Conservation (phyloP, 2,329 filamentous ascomycete genomes). For the Colletotrichum plurivorum region DNA sequence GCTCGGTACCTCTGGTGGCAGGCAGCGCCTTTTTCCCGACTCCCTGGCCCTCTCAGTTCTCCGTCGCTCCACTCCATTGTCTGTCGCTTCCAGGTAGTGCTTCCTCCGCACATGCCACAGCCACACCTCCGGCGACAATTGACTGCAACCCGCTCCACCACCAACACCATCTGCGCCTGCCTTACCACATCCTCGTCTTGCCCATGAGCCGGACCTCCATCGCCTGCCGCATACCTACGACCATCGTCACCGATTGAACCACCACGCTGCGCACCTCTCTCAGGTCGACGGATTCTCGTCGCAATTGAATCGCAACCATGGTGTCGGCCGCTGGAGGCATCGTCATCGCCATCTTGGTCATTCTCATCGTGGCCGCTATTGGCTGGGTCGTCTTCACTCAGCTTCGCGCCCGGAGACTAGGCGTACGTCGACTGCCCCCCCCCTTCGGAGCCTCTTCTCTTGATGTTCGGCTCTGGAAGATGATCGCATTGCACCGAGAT, state of each 20-base stretch:
- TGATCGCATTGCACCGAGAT: background rate
- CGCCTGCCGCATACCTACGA: constrained; percentile 21
- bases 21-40: too few species aligned
- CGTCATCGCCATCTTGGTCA: constrained; percentile 79
- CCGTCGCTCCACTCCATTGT: constrained; percentile 1
- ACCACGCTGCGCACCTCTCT: constrained; percentile 17
- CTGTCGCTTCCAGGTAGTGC: background rate
- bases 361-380: constrained; percentile 68
- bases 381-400: constrained; percentile 82
- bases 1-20: background rate
- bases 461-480: background rate
- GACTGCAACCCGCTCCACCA: constrained; percentile 15
- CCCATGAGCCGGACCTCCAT: constrained; percentile 36
- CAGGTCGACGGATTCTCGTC: constrained; percentile 28
- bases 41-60: background rate
- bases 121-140: constrained; percentile 19
- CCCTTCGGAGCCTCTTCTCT: background rate
- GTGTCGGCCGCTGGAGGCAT: constrained; percentile 75
- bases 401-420: constrained; percentile 79
- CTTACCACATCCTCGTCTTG: background rate
- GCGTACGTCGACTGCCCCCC: constrained; percentile 61
- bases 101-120: constrained; percentile 18
- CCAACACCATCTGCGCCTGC: background rate
- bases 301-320: constrained; percentile 56
- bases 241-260: constrained; percentile 17